Base-by-base conservation (phyloP, 306 rosid genomes). In the Geum urbanum region DNA sequence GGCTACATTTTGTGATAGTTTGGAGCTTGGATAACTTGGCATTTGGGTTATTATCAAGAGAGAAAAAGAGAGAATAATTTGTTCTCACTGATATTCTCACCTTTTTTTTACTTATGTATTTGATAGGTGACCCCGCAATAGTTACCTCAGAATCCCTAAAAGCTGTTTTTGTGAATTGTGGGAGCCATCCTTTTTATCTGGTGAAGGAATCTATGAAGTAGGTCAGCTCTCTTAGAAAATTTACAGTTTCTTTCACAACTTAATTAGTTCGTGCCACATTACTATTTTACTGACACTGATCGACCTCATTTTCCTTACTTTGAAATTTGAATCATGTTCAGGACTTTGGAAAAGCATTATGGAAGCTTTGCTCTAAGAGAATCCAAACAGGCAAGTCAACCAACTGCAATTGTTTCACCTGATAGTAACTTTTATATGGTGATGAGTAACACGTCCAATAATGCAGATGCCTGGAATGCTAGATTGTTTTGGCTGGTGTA, bases 381-480 rank as follows among this genome's bases (percentile, higher is more conserved):
- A 71, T 44, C 67, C n/a, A 79, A 79, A 79, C 74, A 79, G 83
- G 83, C 62, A 76, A 79, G 56, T 50, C 43, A 20, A 18, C 65
- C 61, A 48, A 50, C 32, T 27, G 32, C 32, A 27, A 1, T 27
- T 47, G 69, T 57, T 11, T 64, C 15, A 5, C 53, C 50, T 74
- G 49, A 4, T 46, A 69, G 19, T 69, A 48, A 49, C 52, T 41
- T 44, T 16, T 60, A 58, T n/a, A 7, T 48, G 54, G 32, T 7
- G 64, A 46, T 50, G 19, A 18, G 9, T 18, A 24, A 76, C 65
- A 18, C 7, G 2, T 27, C 40, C 47, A 8, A 18, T 59, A 4
- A 52, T 79, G 74, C 77, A 79, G 83, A 58, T 75, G 80, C 83
- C 83, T 71, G 80, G 80, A 79, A 79, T 79, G 74, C 70, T 79